Conservation (phyloP, 2,329 filamentous ascomycete genomes). For the Hirsutella rhossiliensis region DNA sequence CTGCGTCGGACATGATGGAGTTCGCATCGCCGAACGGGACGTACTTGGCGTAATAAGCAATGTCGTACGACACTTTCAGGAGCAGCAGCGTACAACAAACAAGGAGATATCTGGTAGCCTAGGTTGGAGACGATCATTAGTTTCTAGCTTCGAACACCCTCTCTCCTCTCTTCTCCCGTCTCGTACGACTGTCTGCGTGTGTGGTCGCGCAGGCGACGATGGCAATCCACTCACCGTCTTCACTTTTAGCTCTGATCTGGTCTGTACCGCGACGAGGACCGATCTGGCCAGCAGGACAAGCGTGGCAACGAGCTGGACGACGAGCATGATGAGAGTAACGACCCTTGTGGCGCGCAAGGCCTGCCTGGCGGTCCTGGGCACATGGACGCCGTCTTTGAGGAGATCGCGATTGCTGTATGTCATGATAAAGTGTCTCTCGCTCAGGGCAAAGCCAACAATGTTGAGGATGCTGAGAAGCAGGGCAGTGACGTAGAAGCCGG, state of each 20-base stretch:
- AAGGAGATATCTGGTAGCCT: constrained; percentile 13
- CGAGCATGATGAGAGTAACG: constrained; percentile 5
- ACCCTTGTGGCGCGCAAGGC: not conserved
- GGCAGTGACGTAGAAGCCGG: constrained; percentile 6
- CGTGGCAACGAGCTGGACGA: constrained; percentile 8
- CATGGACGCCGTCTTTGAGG: not conserved
- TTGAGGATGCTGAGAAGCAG: constrained; percentile 7
- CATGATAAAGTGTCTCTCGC: constrained; percentile 4
- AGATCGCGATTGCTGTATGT: not conserved
- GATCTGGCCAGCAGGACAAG: constrained; percentile 7
- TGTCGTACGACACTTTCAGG: constrained; percentile 9
- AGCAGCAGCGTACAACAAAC: constrained; percentile 12
- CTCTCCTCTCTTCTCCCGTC: not conserved
- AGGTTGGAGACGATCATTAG: not conserved
- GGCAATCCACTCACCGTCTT: constrained; percentile 5
- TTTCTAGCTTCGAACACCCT: not conserved
- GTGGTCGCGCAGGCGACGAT: not conserved
- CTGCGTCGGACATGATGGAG: not conserved
- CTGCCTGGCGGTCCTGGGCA: not conserved
- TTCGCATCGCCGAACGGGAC: constrained; percentile 2
- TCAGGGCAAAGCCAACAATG: constrained; percentile 8
- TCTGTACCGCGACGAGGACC: constrained; percentile 10
- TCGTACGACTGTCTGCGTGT: not conserved
- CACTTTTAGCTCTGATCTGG: constrained; percentile 5
- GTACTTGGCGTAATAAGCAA: constrained; percentile 8